phyloP scores from a whole-genome alignment of 2,329 filamentous ascomycete species.

The Pyrenochaeta sp. region DNA sequence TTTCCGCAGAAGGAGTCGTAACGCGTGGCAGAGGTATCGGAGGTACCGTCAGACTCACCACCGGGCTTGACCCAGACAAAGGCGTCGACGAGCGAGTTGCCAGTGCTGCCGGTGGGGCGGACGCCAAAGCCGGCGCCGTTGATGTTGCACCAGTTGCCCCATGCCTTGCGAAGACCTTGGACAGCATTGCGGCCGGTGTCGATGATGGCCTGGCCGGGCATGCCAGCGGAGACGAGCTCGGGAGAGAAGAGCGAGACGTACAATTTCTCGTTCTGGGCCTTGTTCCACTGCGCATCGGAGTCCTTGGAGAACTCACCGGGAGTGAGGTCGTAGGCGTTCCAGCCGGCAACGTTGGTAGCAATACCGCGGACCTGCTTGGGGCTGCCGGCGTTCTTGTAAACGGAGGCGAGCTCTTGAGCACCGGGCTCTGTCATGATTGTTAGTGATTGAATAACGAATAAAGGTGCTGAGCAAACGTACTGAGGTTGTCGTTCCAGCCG shows the following conservation, averaged over 20 bases:
- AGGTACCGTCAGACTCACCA: slow-evolving; percentile 62
- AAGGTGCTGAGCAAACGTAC: slow-evolving; percentile 19
- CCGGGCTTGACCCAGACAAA: slow-evolving; percentile 79
- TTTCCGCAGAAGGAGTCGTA: slow-evolving; percentile 67
- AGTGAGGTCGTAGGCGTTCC: slow-evolving; percentile 62
- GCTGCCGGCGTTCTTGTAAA: slow-evolving; percentile 59
- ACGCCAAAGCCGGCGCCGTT: slow-evolving; percentile 70
- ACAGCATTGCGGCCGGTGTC: slow-evolving; percentile 68
- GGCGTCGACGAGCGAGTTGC: slow-evolving; percentile 66
- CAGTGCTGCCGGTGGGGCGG: slow-evolving; percentile 68
- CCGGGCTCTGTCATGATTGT: slow-evolving; percentile 51
- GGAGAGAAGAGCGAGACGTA: slow-evolving; percentile 63
- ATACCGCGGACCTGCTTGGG: slow-evolving; percentile 62
- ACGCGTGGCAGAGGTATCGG: slow-evolving; percentile 53
- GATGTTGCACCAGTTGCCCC: slow-evolving; percentile 76
- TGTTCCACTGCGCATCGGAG: slow-evolving; percentile 48
- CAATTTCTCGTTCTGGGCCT: slow-evolving; percentile 61
- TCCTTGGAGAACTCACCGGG: slow-evolving; percentile 49
- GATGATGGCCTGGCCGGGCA: slow-evolving; percentile 64
- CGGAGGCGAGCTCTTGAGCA: slow-evolving; percentile 58
- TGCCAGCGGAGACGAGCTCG: slow-evolving; percentile 57
- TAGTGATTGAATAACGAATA: slow-evolving; percentile 1
- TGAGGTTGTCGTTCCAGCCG: slow-evolving; percentile 69
- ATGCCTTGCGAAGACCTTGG: slow-evolving; percentile 56
- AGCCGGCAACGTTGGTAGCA: slow-evolving; percentile 67